phyloP scores from a whole-genome alignment of 2,329 filamentous ascomycete genomes.

The Alternaria angustiovoidea region DNA sequence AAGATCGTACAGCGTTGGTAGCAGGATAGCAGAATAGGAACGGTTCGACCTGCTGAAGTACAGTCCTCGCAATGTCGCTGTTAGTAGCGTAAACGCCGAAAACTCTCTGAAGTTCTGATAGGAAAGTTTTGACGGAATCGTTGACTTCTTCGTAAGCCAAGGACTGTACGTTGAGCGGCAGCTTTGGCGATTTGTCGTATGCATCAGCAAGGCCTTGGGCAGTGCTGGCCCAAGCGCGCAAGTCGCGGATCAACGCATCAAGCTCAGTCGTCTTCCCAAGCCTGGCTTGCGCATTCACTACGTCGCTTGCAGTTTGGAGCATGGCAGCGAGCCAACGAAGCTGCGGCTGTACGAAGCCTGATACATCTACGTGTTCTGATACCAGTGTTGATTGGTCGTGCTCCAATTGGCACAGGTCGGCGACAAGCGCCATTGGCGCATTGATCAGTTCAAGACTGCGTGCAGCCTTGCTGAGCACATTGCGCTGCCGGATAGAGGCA shows the following conservation, averaged over 20 bases:
- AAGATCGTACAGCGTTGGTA: neutral
- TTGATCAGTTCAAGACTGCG: slow-evolving; percentile 49
- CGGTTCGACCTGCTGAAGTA: slow-evolving; percentile 68
- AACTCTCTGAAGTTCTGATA: slow-evolving; percentile 21
- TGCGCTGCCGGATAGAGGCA: slow-evolving; percentile 68
- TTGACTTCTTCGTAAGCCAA: slow-evolving; percentile 24
- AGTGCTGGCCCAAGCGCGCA: slow-evolving; percentile 36
- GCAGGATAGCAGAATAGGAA: slow-evolving; percentile 62
- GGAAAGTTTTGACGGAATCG: slow-evolving; percentile 20
- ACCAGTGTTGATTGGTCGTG: slow-evolving; percentile 26
- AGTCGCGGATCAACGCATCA: slow-evolving; percentile 29
- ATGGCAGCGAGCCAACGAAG: slow-evolving; percentile 72
- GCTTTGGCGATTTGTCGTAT: slow-evolving; percentile 29
- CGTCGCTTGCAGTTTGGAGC: slow-evolving; percentile 67
- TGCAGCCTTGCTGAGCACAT: slow-evolving; percentile 45
- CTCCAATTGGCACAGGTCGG: slow-evolving; percentile 35
- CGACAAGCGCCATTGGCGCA: slow-evolving; percentile 48
- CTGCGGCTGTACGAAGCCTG: slow-evolving; percentile 24
- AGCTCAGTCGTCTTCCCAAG: slow-evolving; percentile 60
- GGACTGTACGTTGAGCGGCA: slow-evolving; percentile 41
- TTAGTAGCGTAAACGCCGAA: slow-evolving; percentile 32
- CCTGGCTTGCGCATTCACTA: slow-evolving; percentile 72
- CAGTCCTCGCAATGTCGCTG: slow-evolving; percentile 35
- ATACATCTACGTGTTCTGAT: slow-evolving; percentile 19
- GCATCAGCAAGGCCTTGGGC: slow-evolving; percentile 26